Evolutionary conservation across 2,329 filamentous ascomycete species (phyloP).

Genomic region (Fusarium sp.): DNA sequence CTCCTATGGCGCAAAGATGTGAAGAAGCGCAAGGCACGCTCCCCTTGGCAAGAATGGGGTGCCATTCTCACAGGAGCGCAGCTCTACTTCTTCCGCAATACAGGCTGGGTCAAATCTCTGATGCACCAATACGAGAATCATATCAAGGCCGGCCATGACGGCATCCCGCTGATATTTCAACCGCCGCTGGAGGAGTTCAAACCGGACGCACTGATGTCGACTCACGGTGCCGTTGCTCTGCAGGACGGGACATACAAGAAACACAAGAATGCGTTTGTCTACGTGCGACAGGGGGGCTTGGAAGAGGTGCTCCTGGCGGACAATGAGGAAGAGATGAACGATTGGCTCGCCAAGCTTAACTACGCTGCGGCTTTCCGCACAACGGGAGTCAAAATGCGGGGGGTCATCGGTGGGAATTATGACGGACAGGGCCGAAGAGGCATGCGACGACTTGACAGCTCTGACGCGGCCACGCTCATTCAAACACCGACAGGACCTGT

Average conservation of each 20-base stretch:
- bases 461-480: slow-evolving; percentile 69
- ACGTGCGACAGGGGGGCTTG: slow-evolving; percentile 85
- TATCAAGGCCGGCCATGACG: slow-evolving; percentile 79
- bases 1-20: slow-evolving; percentile 93
- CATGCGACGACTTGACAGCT: slow-evolving; percentile 76
- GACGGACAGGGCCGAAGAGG: slow-evolving; percentile 83
- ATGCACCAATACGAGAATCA: slow-evolving; percentile 90
- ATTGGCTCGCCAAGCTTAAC: slow-evolving; percentile 96
- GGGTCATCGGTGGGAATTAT: slow-evolving; percentile 85
- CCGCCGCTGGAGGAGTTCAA: slow-evolving; percentile 93
- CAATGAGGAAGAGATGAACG: slow-evolving; percentile 90
- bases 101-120: slow-evolving; percentile 89
- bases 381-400: slow-evolving; percentile 89
- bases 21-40: slow-evolving; percentile 93
- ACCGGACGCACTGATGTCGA: slow-evolving; percentile 92
- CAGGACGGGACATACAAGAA: slow-evolving; percentile 89
- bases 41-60: slow-evolving; percentile 99
- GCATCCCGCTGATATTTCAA: slow-evolving; percentile 86
- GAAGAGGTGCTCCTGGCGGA: slow-evolving; percentile 95
- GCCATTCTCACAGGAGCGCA: slow-evolving; percentile 96
- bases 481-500: slow-evolving; percentile 80
- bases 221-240: slow-evolving; percentile 90
- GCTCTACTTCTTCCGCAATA: slow-evolving; percentile 95
- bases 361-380: slow-evolving; percentile 96
- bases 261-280: slow-evolving; percentile 95